Conservation (phyloP, 106 monocot genomes). For the Vanilla planifolia region DNA sequence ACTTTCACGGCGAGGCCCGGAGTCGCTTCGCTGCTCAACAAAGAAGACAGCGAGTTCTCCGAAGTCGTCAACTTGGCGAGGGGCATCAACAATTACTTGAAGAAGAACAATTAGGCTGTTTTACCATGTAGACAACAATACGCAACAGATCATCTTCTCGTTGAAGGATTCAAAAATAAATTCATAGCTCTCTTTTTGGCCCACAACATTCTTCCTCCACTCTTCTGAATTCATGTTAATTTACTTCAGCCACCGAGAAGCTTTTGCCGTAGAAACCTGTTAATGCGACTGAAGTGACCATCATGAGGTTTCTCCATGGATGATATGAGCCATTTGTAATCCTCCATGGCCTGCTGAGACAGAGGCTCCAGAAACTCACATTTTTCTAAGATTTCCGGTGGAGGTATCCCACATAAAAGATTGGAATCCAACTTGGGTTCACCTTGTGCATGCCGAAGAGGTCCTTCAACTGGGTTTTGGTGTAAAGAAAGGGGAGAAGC, state of each 20-base stretch:
- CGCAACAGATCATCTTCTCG: too few species aligned
- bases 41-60: background rate
- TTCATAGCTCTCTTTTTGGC: too few species aligned
- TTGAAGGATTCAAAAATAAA: too few species aligned
- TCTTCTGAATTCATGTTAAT: background rate
- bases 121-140: too few species aligned
- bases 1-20: background rate
- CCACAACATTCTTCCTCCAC: too few species aligned
- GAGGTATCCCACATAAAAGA: slow-evolving; percentile 47
- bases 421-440: slow-evolving; percentile 57
- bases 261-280: slow-evolving; percentile 11
- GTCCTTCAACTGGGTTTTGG: background rate
- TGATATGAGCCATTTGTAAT: slow-evolving; percentile 61
- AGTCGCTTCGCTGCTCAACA: background rate
- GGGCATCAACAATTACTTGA: slow-evolving; percentile 8
- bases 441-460: slow-evolving; percentile 11
- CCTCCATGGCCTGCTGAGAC: slow-evolving; percentile 54
- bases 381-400: slow-evolving; percentile 56
- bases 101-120: too few species aligned
- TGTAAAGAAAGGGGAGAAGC: slow-evolving; percentile 53
- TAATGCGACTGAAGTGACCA: slow-evolving; percentile 23
- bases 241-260: too few species aligned
- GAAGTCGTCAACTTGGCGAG: background rate
- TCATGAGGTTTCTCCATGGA: slow-evolving; percentile 28
- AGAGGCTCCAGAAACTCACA: slow-evolving; percentile 83